Base-by-base conservation (phyloP, 306 rosid genomes). In the Glycyrrhiza uralensis region DNA sequence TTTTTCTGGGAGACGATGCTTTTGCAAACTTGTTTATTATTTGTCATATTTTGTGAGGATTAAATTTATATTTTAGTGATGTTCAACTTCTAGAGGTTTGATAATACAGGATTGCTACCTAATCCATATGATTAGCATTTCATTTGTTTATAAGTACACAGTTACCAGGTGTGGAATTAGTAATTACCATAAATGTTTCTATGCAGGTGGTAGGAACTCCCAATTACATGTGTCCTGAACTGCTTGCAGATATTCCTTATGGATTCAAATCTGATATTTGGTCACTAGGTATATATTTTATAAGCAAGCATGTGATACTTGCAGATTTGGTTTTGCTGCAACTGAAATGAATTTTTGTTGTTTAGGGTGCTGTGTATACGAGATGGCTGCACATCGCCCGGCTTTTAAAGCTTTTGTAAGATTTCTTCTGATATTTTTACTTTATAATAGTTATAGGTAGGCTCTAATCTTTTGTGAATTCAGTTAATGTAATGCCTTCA, bases 241-340 rank as follows among this genome's bases (percentile, higher is more conserved):
- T 95, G 64, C 96, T 95, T 70, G 97, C 99, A 3, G 99, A 95
- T 81, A 95, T 95, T 80, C 99, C 99, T 9, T 95, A 95, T 65
- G 99, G 99, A 76, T 95, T 95, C 82, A 95, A 95, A 81, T 95
- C 99, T 65, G 99, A 95, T 80, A 95, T 95, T 82, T 95, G 99
- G 99, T 95, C 99, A 35, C 85, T 95, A 51, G 99, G 99, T 95
- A 88, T 82, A 81, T 11, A 38, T 61, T 69, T 52, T 80, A n/a
- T 7, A 66, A 61, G 13, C 38, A 36, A 13, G 14, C 62, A 59
- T 65, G 36, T 58, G 45, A 29, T 68, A 12, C 47, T 57, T 20
- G 38, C 10, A 39, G 23, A 36, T 58, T 51, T 55, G 47, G 13
- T 54, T 76, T 83, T 58, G n/a, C 65, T 22, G 10, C 39, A 29